A percentile compares a stretch with the other conserved stretches of the same genome.
These are phyloP conservation scores for Sporobolus alterniflorus DNA, from an alignment of 202 grass and related monocot species.

Conservation along the genomic window DNA sequence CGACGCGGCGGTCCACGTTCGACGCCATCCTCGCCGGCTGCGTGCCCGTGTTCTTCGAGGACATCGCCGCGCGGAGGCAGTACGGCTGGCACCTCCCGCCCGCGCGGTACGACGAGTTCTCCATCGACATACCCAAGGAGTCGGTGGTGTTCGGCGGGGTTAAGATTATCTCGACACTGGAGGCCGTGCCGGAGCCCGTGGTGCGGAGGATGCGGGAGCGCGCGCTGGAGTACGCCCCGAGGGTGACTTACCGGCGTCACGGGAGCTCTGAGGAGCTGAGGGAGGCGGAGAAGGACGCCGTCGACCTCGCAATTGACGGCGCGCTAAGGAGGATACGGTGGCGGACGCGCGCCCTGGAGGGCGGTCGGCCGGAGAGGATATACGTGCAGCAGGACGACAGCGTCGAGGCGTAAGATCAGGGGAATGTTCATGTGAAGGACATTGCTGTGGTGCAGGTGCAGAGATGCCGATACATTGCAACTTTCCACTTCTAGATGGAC, in stretches of 20 bases:
- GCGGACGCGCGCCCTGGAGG: slow-evolving; percentile 40
- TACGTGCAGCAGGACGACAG: slow-evolving; percentile 43
- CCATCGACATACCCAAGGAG: slow-evolving; percentile 35
- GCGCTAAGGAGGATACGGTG: slow-evolving; percentile 46
- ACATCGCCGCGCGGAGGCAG: slow-evolving; percentile 35
- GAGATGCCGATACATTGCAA: not conserved
- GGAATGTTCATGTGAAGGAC: not conserved
- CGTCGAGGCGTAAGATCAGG: slow-evolving; percentile 10
- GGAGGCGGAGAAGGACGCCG: slow-evolving; percentile 26
- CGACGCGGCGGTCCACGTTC: slow-evolving; percentile 47
- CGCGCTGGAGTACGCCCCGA: slow-evolving; percentile 24
- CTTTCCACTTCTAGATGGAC: not conserved
- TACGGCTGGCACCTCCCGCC: slow-evolving; percentile 54
- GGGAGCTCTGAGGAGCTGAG: slow-evolving; percentile 33
- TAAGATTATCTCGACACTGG: slow-evolving; percentile 22
- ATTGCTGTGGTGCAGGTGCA: not conserved
- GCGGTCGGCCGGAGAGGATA: slow-evolving; percentile 40
- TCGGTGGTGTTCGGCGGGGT: slow-evolving; percentile 19
- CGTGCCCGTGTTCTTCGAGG: slow-evolving; percentile 51
- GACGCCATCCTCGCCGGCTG: slow-evolving; percentile 50
- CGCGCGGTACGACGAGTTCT: slow-evolving; percentile 34
- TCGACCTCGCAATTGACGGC: slow-evolving; percentile 51
- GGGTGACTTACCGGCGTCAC: slow-evolving; percentile 33
- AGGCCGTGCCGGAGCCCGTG: slow-evolving; percentile 14
- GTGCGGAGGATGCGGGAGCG: slow-evolving; percentile 38